Conservation (phyloP, 1,284 basidiomycete species). For the Ustilago tritici region DNA sequence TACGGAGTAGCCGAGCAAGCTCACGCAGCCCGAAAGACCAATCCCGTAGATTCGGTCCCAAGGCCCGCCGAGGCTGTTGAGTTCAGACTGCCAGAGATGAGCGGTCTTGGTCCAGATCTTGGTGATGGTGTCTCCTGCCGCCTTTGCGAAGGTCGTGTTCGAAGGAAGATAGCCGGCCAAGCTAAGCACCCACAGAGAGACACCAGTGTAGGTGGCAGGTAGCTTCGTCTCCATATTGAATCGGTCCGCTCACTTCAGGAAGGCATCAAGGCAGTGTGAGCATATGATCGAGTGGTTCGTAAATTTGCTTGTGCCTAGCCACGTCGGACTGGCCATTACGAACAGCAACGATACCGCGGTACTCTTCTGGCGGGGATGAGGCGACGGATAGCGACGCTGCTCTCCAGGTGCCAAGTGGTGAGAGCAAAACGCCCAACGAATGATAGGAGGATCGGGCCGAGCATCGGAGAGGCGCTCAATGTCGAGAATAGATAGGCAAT, state of each 20-base stretch:
- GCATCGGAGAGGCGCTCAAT: conserved; percentile 1
- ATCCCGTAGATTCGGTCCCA: conserved; percentile 44
- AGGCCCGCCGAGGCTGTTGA: conserved; percentile 35
- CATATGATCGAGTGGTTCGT: neutral
- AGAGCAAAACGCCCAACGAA: no score
- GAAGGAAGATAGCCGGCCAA: conserved; percentile 33
- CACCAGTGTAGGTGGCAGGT: conserved; percentile 36
- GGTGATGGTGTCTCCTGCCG: conserved; percentile 39
- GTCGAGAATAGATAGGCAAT: neutral
- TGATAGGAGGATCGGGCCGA: neutral
- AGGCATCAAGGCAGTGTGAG: neutral
- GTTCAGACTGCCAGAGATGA: conserved; percentile 34
- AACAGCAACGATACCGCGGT: neutral
- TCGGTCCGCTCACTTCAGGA: neutral
- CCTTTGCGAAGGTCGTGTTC: conserved; percentile 36
- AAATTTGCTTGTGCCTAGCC: neutral
- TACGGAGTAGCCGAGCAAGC: conserved; percentile 35
- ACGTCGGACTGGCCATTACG: neutral
- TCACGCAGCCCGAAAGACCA: conserved; percentile 33
- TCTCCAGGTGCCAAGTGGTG: neutral
- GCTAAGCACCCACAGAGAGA: conserved; percentile 43
- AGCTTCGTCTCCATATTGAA: neutral
- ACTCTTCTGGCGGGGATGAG: neutral
- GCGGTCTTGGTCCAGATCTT: conserved; percentile 47
- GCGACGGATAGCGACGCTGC: neutral